phyloP scores from a whole-genome alignment of 2,329 filamentous ascomycete genomes.

The Pseudogymnoascus sp. region DNA sequence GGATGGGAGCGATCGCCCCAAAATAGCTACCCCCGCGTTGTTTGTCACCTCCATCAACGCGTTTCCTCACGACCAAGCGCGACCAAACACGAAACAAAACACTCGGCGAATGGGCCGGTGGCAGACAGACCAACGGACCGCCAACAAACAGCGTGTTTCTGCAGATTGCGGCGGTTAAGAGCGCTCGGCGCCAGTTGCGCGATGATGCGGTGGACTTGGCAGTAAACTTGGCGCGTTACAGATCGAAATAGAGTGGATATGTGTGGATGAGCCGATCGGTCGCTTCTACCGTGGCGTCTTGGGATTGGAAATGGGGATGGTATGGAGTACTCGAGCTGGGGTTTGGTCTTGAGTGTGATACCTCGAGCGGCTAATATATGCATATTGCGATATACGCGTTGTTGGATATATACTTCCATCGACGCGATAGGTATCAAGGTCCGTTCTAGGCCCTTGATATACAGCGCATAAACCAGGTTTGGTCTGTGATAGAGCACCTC shows the following conservation, averaged over 20 bases:
- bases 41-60: not conserved
- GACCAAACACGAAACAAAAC: not conserved
- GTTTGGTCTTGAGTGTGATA: not conserved
- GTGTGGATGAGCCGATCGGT: not conserved
- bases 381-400: not conserved
- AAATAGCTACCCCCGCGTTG: not conserved
- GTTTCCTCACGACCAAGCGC: not conserved
- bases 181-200: not conserved
- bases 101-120: not conserved
- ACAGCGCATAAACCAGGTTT: not conserved
- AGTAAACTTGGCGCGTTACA: not conserved
- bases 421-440: not conserved
- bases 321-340: not conserved
- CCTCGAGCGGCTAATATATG: not conserved
- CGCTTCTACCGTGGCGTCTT: not conserved
- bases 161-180: not conserved
- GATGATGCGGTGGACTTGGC: not conserved
- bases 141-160: not conserved
- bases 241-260: slow-evolving; percentile 2
- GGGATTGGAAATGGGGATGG: not conserved
- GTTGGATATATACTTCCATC: not conserved
- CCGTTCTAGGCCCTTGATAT: not conserved
- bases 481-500: not conserved
- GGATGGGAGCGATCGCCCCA: not conserved
- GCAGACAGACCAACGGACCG: not conserved